Base-by-base conservation (phyloP, 169 alveolate genomes). In the Plasmodium fragile region DNA sequence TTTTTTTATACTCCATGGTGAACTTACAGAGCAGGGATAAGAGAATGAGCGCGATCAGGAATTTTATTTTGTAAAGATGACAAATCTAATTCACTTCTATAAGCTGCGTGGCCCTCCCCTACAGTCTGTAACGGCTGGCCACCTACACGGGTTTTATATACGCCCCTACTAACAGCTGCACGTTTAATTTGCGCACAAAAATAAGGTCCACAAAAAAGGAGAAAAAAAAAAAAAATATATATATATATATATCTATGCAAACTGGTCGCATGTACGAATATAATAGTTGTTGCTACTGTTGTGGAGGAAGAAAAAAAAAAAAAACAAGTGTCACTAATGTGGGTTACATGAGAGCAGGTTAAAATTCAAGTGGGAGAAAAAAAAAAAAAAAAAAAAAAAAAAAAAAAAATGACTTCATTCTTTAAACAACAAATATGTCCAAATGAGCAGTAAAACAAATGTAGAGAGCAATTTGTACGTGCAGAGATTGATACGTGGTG, bases 1-100 rank as follows among this genome's bases (percentile, higher is more conserved):
- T 77, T 87, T 87, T 87, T 25, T 78, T 77, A 65, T 87, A 87
- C 36, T 87, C 93, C 93, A 87, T 87, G 11, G 93, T 87, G 30
- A 30, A 30, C 3, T 41, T 13, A 32, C 65, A 30, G 7, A 87
- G 49, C 25, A 65, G 69, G 32, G 70, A 55, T 34, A 72, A 1
- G 10, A 89, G 6, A 30, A 77, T 30, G 8, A 78, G 72, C 25
- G 22, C 81, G 43, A 34, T 22, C 5, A 78, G n/a, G 43, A 77
- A 6, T 39, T 25, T 89, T 78, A 89, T 89, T 89, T 87, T 87
- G 30, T 41, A 25, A 83, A 70, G 52, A 79, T 16, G 59, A 3
- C 3, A 6, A 16, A 49, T 22, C 59, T 11, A 3, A 3, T 49
- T 49, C 7, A 16, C 59, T 11, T 49, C 0, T 11, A 5, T 3